Evolutionary conservation across 2,329 filamentous ascomycete species (phyloP).

Genomic region (Epichloe aotearoae): DNA sequence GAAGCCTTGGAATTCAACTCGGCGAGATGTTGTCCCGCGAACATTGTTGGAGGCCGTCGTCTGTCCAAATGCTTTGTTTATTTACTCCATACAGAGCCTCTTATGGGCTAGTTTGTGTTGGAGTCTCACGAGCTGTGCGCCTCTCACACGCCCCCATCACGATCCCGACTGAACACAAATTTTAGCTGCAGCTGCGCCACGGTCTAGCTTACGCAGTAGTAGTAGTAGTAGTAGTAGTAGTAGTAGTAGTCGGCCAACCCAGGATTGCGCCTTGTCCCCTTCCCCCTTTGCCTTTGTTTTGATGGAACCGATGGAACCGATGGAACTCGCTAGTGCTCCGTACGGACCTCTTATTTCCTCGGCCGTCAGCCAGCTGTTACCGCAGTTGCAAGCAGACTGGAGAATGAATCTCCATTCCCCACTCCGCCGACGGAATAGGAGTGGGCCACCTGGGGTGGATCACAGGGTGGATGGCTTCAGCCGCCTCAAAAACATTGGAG

Average conservation of each 20-base stretch:
- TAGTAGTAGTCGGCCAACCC: background rate
- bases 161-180: background rate
- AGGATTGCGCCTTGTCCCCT: background rate
- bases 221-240: background rate
- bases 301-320: too few species aligned
- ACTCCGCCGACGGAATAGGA: background rate
- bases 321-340: too few species aligned
- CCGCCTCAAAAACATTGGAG: too few species aligned
- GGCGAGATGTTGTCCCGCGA: background rate
- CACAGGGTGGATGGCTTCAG: background rate
- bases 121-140: background rate
- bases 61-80: background rate
- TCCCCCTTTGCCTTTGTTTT: background rate
- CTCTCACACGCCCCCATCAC: background rate
- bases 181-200: background rate
- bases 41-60: background rate
- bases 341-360: too few species aligned
- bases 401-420: background rate
- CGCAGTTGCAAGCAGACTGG: too few species aligned
- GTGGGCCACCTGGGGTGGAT: background rate
- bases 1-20: background rate
- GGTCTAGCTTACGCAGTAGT: background rate
- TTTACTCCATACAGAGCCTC: background rate
- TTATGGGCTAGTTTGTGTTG: too few species aligned
- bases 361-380: too few species aligned